Base-by-base conservation (phyloP, 495 filamentous ascomycete genomes). In the Penicillium bialowiezense region DNA sequence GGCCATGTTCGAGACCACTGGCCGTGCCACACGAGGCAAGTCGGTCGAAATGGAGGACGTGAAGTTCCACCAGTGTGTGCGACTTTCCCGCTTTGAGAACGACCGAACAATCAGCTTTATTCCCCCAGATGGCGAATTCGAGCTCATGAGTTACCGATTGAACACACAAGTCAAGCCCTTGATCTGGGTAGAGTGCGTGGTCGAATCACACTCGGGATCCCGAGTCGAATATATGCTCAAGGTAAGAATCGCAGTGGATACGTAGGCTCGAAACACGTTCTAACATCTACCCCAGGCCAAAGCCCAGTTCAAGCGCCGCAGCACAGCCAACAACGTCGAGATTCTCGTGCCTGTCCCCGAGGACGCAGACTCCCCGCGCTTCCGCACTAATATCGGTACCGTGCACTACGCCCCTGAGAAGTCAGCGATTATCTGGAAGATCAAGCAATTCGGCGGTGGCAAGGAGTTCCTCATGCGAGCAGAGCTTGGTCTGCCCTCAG, bases 11-110 rank as follows among this genome's bases (percentile, higher is more conserved):
- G 95, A 99, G 73, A 93, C 90, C 24, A 99, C 95, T 7, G 95
- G 95, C 12, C 80, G 95, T 44, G 91, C 95, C 7, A 96, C 91
- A 42, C 73, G 95, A 63, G 95, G 95, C 41, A 99, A 99, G 70
- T 89, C 93, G 9, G 92, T 99, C 44, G 95, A 99, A 71, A 99
- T 99, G 95, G 95, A 99, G 69, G 95, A 99, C 55, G 95, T 99
- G 63, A 99, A 97, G 63, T 99, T 99, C 71, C 95, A 99, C 72
- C 95, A 99, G 65, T 99, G 95, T 70, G 95, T 99, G 50, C 84
- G 95, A 54, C 73, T 99, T 48, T 91, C 89, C 17, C 79, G 95
- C 21, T 99, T 99, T 74, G 95, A 99, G 69, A 99, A 97, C 61
- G 95, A 99, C 70, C 79, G 95, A 35, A 99, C 95, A 18, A 99